Base-by-base conservation (phyloP, 257 asterid genomes). In the Buddleja alternifolia region DNA sequence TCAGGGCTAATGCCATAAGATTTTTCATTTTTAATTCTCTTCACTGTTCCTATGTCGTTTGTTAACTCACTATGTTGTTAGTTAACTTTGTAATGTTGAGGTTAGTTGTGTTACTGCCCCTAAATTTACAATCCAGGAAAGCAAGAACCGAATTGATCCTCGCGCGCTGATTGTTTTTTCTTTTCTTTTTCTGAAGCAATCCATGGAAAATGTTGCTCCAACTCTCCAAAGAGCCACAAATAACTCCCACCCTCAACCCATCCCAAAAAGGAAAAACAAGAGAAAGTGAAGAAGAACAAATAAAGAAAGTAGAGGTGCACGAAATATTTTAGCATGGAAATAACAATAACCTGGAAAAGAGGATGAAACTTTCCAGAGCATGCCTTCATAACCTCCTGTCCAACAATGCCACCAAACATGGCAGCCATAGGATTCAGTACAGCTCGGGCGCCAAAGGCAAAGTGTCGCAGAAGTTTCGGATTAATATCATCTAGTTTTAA, bases 301-400 rank as follows among this genome's bases (percentile, higher is more conserved):
- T 7, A 29, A 17, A 41, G 20, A n/a, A 12, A 21, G 54, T n/a
- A 24, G 62, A 58, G 44, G 11, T 5, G 20, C 15, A 39, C 3
- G 66, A 45, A 63, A 12, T 37, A 60, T 37, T 34, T 52, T 6
- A 60, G 57, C 25, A 69, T 7, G 66, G 51, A 70, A 20, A 66
- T 1, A 42, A 12, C 12, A 63, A 61, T 73, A 41, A 92, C 98
- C 96, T 92, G 98, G 64, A 83, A 85, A 39, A 92, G 92, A 4
- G 98, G 96, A 78, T 92, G 96, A 70, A 92, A 92, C 81, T 92
- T 92, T 71, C 96, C 96, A 63, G 98, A 87, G 88, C 98, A 92
- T 41, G 98, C 98, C 86, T 92, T 92, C 83, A 92, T 60, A 78
- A 92, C 90, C 81, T 92, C 98, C 87, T 92, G 98, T 39, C 96